These are phyloP conservation scores for Fonsecaea multimorphosa DNA, from an alignment of 2,329 filamentous ascomycete species.

Conservation along the genomic window DNA sequence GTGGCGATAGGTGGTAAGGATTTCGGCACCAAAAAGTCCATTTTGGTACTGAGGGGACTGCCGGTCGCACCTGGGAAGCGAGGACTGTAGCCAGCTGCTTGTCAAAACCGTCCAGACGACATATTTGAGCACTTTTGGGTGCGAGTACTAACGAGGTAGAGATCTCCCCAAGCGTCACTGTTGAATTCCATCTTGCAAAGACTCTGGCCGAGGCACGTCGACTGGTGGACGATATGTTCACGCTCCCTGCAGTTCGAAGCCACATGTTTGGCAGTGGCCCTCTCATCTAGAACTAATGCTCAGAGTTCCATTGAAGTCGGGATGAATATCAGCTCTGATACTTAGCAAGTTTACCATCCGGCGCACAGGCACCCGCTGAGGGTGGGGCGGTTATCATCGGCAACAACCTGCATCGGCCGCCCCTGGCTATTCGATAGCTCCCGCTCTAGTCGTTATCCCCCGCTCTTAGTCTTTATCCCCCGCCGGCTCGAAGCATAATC, in stretches of 20 bases:
- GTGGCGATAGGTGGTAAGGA: conserved; percentile 79
- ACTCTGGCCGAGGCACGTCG: not conserved
- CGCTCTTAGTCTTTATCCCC: not conserved
- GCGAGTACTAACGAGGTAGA: conserved; percentile 20
- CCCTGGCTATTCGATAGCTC: not conserved
- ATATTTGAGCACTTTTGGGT: not conserved
- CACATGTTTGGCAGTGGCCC: not conserved
- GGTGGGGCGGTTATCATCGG: not conserved
- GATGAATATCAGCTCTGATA: not conserved
- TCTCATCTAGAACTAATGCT: not conserved
- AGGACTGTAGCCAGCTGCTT: conserved; percentile 8
- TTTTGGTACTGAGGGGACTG: conserved; percentile 81
- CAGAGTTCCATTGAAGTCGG: not conserved
- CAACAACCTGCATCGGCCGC: not conserved
- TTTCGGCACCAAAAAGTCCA: conserved; percentile 77
- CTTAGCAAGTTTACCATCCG: not conserved
- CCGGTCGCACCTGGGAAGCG: conserved; percentile 87
- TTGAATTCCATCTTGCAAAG: not conserved
- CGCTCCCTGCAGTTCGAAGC: not conserved
- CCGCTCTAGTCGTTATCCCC: not conserved
- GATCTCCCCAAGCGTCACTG: conserved; percentile 18
- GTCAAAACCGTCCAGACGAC: not conserved
- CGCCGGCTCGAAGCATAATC: not conserved
- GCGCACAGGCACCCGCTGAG: not conserved
- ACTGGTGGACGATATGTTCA: not conserved